Evolutionary conservation across 2,329 filamentous ascomycete species (phyloP).

Genomic region (Aspergillus phoenicis): DNA sequence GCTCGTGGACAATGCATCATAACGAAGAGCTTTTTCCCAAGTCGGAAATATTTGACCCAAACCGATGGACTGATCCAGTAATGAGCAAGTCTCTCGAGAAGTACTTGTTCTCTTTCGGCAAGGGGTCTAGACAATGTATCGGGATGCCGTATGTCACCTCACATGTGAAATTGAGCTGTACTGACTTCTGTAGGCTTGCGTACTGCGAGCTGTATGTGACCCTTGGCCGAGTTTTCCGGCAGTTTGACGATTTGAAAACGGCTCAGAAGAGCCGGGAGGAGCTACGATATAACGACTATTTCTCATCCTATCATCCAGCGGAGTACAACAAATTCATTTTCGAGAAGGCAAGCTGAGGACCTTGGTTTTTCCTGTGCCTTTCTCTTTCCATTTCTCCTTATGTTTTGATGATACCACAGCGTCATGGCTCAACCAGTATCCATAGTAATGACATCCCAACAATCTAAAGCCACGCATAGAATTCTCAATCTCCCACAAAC

Average conservation of each 20-base stretch:
- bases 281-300: conserved; percentile 35
- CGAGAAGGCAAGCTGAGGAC: neutral
- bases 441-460: neutral
- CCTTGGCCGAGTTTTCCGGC: conserved; percentile 34
- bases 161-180: neutral
- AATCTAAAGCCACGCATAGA: too few species aligned
- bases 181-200: conserved; percentile 28
- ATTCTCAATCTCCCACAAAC: too few species aligned
- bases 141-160: conserved; percentile 34
- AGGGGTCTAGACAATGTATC: conserved; percentile 38
- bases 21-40: conserved; percentile 37
- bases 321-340: conserved; percentile 28
- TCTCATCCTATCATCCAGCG: conserved; percentile 27
- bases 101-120: conserved; percentile 43
- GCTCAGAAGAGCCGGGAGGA: conserved; percentile 24
- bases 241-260: conserved; percentile 29
- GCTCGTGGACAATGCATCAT: conserved; percentile 37
- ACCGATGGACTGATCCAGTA: conserved; percentile 36
- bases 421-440: neutral
- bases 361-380: neutral
- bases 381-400: neutral
- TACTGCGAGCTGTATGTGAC: conserved; percentile 40
- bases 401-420: neutral
- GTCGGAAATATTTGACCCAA: conserved; percentile 38
- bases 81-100: conserved; percentile 25